Base-by-base conservation (phyloP, 208 protist genomes). In the Wallacemonas collosoma region DNA sequence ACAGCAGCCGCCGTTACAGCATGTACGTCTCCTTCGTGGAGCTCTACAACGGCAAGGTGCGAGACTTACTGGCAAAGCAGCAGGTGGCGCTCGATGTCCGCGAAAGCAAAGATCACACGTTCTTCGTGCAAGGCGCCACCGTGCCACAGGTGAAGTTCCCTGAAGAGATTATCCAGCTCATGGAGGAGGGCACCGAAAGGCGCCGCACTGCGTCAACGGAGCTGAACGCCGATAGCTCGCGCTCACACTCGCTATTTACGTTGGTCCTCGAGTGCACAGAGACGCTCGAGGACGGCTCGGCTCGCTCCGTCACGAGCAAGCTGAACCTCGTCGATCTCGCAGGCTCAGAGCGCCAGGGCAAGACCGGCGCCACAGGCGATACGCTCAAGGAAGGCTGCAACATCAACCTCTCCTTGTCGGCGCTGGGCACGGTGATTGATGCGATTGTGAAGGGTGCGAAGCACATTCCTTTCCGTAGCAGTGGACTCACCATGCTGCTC, bases 291-390 rank as follows among this genome's bases (percentile, higher is more conserved):
- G 90, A 94, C 71, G 87, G 88, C 70, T 78, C 82, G 48, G 82
- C 80, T 38, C 70, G 81, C 11, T 84, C 83, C 3, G 87, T 96
- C 40, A 93, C 87, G 40, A 91, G 85, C 71, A 97, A 97, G 77
- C 67, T 98, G 26, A 95, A 96, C 72, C 82, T 98, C 17, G 93
- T 98, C 9, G 96, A 98, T 68, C 83, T 98, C 6, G 96, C 96
- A 26, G 96, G 96, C 36, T 94, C 84, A 9, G 96, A 98, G 72
- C 80, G 96, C 41, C 91, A 96, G 76, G 81, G 80, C 65, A 94
- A 94, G 65, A 98, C 96, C 11, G 94, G 93, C 9, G 94, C 97
- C 48, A 76, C 84, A 1, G 97, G 95, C 6, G 86, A 97, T 45
- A 96, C 93, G 47, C 81, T 98, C 17, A 97, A 95, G 70, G 96